These are phyloP conservation scores for Wickerhamiella kurtzmanii DNA, from an alignment of 805 yeast genomes.

Conservation along the genomic window DNA sequence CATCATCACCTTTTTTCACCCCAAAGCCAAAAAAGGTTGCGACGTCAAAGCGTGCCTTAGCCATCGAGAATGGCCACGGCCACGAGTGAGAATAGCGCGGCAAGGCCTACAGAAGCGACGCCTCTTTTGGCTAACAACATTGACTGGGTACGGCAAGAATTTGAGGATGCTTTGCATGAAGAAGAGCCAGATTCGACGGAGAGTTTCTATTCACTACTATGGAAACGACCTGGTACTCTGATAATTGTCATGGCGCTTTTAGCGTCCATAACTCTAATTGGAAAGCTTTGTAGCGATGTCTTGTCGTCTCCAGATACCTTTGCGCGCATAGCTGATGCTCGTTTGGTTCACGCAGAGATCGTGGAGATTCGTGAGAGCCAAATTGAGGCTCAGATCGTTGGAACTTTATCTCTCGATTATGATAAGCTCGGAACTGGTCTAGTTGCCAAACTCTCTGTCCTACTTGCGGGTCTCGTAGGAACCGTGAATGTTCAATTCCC, in stretches of 20 bases:
- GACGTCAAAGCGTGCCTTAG: no score
- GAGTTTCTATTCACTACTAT: constrained; percentile 6
- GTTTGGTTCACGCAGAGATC: background rate
- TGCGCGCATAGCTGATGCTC: background rate
- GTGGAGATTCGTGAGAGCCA: background rate
- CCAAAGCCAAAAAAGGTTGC: no score
- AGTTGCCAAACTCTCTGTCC: background rate
- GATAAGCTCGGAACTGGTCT: background rate
- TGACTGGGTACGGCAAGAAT: constrained; percentile 9
- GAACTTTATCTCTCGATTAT: background rate
- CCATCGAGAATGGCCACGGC: background rate
- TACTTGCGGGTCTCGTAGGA: background rate
- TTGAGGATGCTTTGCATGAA: constrained; percentile 13
- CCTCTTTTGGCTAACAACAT: constrained; percentile 2
- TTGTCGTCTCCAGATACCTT: background rate
- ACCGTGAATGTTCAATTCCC: background rate
- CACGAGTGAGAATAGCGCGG: background rate
- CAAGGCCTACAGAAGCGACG: background rate
- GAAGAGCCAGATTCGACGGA: constrained; percentile 10
- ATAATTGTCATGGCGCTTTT: constrained; percentile 11
- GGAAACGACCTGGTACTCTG: constrained; percentile 13
- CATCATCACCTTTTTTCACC: no score
- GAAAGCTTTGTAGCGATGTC: background rate
- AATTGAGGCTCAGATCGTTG: background rate
- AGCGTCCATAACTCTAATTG: constrained; percentile 3